Evolutionary conservation across 345 rosid genomes (phyloP).

Genomic region (Populus simonii): DNA sequence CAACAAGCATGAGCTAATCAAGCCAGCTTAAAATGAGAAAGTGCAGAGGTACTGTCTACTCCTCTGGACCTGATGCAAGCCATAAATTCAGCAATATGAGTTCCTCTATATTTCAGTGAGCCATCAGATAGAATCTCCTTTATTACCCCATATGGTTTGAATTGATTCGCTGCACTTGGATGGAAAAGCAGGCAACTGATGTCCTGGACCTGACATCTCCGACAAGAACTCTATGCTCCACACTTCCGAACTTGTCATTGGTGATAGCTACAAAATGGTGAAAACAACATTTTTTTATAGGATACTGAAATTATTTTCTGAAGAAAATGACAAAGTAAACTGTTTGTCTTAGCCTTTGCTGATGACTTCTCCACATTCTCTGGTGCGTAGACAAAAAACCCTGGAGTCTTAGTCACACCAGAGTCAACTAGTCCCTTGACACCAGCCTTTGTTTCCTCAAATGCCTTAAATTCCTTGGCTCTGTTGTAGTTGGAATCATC

Average conservation of each 20-base stretch:
- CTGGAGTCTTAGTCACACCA: constrained; percentile 40
- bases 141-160: constrained; percentile 30
- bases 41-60: constrained; percentile 35
- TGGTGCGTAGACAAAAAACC: constrained; percentile 33
- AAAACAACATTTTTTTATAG: too few species aligned
- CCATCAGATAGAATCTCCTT: constrained; percentile 34
- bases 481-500: constrained; percentile 27
- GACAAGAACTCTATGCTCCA: constrained; percentile 36
- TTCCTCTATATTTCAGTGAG: constrained; percentile 36
- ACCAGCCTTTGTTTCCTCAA: constrained; percentile 30
- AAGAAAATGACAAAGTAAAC: too few species aligned
- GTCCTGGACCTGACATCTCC: constrained; percentile 19
- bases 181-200: constrained; percentile 37
- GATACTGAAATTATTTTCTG: too few species aligned
- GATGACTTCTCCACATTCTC: constrained; percentile 6
- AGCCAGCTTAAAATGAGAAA: constrained; percentile 31
- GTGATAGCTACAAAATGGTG: constrained; percentile 19
- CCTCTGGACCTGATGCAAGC: constrained; percentile 36
- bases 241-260: constrained; percentile 36
- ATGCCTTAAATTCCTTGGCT: constrained; percentile 29
- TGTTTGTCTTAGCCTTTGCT: not conserved
- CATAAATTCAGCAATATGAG: constrained; percentile 30
- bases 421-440: constrained; percentile 45
- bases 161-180: constrained; percentile 31
- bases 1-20: not conserved